Evolutionary conservation across 2,329 filamentous ascomycete genomes (phyloP), one percentile per base, ranked within the genome.

Genomic region (Clonostachys rosea): DNA sequence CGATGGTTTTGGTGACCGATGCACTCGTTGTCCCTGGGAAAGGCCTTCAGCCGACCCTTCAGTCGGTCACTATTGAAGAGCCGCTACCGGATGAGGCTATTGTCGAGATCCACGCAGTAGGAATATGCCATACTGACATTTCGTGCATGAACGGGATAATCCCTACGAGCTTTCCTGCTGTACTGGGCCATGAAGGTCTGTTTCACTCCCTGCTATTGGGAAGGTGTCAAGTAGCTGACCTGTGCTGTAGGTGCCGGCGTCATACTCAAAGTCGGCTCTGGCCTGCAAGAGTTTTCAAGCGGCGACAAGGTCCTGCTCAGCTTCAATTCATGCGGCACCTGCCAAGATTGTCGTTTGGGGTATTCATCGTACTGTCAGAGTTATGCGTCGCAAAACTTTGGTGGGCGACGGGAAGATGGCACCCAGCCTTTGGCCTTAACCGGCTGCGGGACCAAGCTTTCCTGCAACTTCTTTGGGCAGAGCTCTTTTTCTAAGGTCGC

Each of bases 121-220:
- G 78, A 0, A 69, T 81, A 43, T 81, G 78, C 50, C 78, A 81
- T 49, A 77, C 76, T 0, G 78, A 81, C 51, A 55, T 78, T 11
- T 58, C 71, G 20, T 68, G 76, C 45, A 74, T 69, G 10, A 12
- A 47, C 8, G 47, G 45, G 5, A 52, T 56, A 2, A 50, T 51
- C 4, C 48, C 42, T 3, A 50, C 52, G 11, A 51, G 46, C 18
- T 55, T 53, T 34, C 53, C 53, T 2, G 49, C 51, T 10, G 67
- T 80, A 2, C 59, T 78, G 13, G 78, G 77, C 4, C 78, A 81
- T 50, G 77, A 81, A 63, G 76, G 76, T 67, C 48, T 45, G 47
- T 34, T 16, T 16, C 17, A 5, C 3, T 14, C 5, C 14, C 37
- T 41, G 10, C 33, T 5, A 6, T 36, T 12, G 16, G 16, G 16